Evolutionary conservation across 495 filamentous ascomycete species (phyloP).

Genomic region (Penicillium silybi): DNA sequence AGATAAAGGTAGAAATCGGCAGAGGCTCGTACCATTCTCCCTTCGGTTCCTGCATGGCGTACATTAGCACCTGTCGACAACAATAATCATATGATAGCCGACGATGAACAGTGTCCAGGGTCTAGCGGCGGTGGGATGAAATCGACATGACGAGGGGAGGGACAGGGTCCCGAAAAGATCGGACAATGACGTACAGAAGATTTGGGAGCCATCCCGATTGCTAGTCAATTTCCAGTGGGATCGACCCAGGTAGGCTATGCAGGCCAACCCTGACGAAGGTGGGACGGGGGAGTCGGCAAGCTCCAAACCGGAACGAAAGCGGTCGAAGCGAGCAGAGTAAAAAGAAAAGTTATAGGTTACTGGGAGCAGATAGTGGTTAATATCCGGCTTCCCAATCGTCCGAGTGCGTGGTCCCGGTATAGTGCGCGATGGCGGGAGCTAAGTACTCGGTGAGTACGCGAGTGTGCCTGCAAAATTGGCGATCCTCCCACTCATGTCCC

Average conservation of each 20-base stretch:
- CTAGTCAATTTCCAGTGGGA: constrained; percentile 2
- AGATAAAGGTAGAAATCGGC: neutral
- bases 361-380: neutral
- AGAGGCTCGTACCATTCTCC: constrained; percentile 17
- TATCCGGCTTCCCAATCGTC: neutral
- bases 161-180: neutral
- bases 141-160: neutral
- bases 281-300: neutral
- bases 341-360: neutral
- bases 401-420: neutral
- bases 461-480: constrained; percentile 8
- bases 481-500: constrained; percentile 18
- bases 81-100: neutral
- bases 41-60: constrained; percentile 17
- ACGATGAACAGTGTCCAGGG: neutral
- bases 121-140: neutral
- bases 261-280: constrained; percentile 12
- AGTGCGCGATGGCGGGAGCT: constrained; percentile 7
- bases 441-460: constrained; percentile 5
- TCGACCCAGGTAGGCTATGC: constrained; percentile 5
- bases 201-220: constrained; percentile 20
- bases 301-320: constrained; percentile 3
- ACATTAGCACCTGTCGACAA: constrained; percentile 18
- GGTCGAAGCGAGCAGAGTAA: neutral
- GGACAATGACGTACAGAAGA: constrained; percentile 16